Base-by-base conservation (phyloP, 2,329 filamentous ascomycete species). In the Penicillium polonicum region DNA sequence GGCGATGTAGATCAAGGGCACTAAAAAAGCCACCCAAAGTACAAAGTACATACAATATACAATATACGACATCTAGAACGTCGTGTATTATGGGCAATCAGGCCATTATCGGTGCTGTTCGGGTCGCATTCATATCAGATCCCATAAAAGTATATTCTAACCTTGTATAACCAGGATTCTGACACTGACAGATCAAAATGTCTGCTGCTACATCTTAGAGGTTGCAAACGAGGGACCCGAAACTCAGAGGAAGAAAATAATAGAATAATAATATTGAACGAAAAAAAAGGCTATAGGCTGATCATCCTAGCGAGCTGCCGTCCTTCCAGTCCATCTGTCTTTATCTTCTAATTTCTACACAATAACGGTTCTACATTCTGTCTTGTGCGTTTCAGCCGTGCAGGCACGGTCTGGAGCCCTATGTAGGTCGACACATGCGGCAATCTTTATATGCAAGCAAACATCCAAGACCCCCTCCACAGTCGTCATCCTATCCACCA, bases 371-470 rank as follows among this genome's bases (percentile, higher is more conserved):
- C 35, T 10, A 27, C 7, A 45, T 19, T 17, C 3, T 19, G 7
- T 12, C 12, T 21, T 45, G 33, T 39, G 41, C 41, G 15, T 33
- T 21, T 33, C 19, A 41, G 21, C 10, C 13, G 1, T 29, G 19
- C 27, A 27, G 21, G 7, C 36, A 53, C 49, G 29, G 55, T 57
- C 55, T 48, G 13, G 36, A 36, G 17, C 27, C 27, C 27, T n/a
- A 46, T 48, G 49, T 57, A 43, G n/a, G 29, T 57, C 42, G 49
- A 53, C 55, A 33, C 23, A 53, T 53, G 31, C 49, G 49, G 55
- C 36, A 57, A 42, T 43, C 17, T 29, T 27, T 21, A 36, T 21
- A 25, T 31, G 44, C 42, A 41, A 42, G 31, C 12, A 41, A 29
- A 53, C n/a, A 48, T 52, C 48, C 4, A 46, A 29, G 17, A 19